Conservation (phyloP, 2,329 filamentous ascomycete genomes). For the Orbilia javanica region DNA sequence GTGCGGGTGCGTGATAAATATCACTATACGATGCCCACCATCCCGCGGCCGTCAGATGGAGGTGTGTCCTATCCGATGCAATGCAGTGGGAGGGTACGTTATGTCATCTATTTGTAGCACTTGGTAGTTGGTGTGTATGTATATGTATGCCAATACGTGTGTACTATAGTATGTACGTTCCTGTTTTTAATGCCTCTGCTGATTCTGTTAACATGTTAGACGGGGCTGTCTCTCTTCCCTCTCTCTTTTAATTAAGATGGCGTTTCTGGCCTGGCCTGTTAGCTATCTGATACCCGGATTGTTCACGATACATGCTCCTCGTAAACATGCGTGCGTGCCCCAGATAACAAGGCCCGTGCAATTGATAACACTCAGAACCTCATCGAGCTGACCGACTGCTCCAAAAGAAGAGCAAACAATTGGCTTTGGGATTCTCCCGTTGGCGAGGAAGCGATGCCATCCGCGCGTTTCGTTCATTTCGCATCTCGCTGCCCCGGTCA, state of each 20-base stretch:
- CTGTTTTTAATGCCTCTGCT: constrained; percentile 18
- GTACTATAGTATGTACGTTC: not conserved
- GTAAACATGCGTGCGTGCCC: not conserved
- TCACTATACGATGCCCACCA: too few species aligned
- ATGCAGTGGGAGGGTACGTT: too few species aligned
- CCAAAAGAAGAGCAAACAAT: not conserved
- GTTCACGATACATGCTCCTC: not conserved
- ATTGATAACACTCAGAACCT: not conserved
- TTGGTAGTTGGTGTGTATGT: too few species aligned
- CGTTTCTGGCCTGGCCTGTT: not conserved
- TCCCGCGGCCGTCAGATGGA: too few species aligned
- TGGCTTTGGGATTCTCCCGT: constrained; percentile 17
- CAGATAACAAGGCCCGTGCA: not conserved
- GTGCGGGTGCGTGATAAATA: not conserved
- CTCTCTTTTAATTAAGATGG: not conserved
- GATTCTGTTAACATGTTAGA: not conserved
- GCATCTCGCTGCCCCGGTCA: constrained; percentile 16
- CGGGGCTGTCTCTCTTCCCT: not conserved
- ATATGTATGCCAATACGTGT: not conserved
- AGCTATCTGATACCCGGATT: not conserved
- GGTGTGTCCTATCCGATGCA: too few species aligned
- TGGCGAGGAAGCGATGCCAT: constrained; percentile 46
- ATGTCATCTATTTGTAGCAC: too few species aligned
- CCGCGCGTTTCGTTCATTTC: constrained; percentile 42
- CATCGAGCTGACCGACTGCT: constrained; percentile 2